Percentiles rank a stretch among this genome's conserved stretches.
phyloP scores from a whole-genome alignment of 1,284 basidiomycete species.

The Exobasidium cylindrosporum region DNA sequence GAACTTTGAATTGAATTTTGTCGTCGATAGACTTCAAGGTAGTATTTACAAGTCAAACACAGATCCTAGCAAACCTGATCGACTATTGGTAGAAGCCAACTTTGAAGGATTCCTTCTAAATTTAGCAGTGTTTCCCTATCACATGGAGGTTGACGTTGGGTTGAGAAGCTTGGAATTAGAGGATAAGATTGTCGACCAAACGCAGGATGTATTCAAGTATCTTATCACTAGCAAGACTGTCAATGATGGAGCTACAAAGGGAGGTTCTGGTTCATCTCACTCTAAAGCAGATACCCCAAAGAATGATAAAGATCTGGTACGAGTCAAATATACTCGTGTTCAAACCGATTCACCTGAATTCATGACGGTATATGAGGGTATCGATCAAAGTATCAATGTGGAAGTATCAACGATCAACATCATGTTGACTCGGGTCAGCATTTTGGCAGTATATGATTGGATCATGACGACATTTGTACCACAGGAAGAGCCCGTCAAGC shows the following conservation, averaged over 20 bases:
- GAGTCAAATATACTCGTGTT: conserved; percentile 76
- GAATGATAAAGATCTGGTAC: conserved; percentile 66
- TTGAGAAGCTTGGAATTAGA: conserved; percentile 65
- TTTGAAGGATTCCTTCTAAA: conserved; percentile 69
- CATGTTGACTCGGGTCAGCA: conserved; percentile 83
- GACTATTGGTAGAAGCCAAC: conserved; percentile 72
- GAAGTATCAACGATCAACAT: conserved; percentile 90
- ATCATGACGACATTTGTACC: conserved; percentile 70
- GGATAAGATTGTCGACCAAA: conserved; percentile 66
- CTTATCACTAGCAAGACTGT: conserved; percentile 71
- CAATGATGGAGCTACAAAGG: conserved; percentile 36
- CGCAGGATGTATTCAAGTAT: conserved; percentile 59
- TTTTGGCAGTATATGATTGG: conserved; percentile 90
- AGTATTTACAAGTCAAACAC: conserved; percentile 70
- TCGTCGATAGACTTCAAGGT: conserved; percentile 81
- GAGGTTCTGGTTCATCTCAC: not conserved
- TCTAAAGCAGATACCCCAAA: not conserved
- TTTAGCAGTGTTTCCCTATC: conserved; percentile 55
- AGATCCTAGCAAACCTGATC: conserved; percentile 64
- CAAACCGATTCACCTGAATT: conserved; percentile 83
- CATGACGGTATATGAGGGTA: conserved; percentile 73
- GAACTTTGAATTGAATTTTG: conserved; percentile 82
- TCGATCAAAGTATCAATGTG: conserved; percentile 84
- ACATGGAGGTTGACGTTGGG: conserved; percentile 82
- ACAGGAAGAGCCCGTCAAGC: conserved; percentile 18